Conservation (phyloP, 164 flowering plant species). For the Buxus sempervirens region DNA sequence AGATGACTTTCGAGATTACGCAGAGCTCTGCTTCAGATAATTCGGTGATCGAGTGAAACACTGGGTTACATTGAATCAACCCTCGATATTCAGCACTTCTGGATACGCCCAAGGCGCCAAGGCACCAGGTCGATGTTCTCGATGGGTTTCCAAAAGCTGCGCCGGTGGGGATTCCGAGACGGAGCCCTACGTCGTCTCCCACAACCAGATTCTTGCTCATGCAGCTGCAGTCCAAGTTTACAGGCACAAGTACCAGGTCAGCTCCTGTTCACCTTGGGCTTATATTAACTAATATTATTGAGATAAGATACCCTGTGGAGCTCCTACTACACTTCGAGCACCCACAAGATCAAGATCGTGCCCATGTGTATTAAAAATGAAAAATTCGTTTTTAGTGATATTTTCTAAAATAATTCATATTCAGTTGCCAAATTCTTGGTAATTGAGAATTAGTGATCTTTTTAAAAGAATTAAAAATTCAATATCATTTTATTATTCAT, state of each 20-base stretch:
- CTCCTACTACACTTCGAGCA: no score
- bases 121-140: slow-evolving; percentile 34
- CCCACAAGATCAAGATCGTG: no score
- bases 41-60: slow-evolving; percentile 42
- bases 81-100: neutral
- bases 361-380: no score
- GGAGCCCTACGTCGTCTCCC: slow-evolving; percentile 33
- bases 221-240: slow-evolving; percentile 28
- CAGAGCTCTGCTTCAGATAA: slow-evolving; percentile 21
- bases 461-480: no score
- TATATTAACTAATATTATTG: no score
- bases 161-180: slow-evolving; percentile 30
- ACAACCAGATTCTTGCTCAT: slow-evolving; percentile 5
- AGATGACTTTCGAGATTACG: slow-evolving; percentile 30
- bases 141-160: slow-evolving; percentile 13
- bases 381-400: no score
- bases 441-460: no score
- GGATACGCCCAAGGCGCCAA: slow-evolving; percentile 18
- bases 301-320: no score
- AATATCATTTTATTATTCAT: no score
- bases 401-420: no score
- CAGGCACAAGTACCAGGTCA: slow-evolving; percentile 26
- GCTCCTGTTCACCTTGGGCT: no score
- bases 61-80: slow-evolving; percentile 34
- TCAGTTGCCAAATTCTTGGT: no score